These are phyloP conservation scores for Orbilia quercus DNA, from an alignment of 2,329 filamentous ascomycete species.

Conservation along the genomic window DNA sequence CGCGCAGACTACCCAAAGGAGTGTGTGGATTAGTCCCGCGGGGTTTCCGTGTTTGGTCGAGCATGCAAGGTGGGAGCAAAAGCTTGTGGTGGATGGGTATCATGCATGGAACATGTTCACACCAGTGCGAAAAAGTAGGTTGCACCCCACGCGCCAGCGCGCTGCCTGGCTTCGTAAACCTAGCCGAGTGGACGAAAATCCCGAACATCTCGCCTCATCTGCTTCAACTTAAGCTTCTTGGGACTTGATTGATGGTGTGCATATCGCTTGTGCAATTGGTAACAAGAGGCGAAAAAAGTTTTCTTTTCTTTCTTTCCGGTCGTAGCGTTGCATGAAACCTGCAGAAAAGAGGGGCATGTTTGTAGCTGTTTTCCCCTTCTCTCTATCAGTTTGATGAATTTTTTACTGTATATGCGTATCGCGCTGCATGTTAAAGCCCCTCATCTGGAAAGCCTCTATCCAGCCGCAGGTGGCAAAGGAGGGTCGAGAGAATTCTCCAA, in stretches of 20 bases:
- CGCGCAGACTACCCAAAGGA: conserved; percentile 12
- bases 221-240: conserved; percentile 25
- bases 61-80: conserved; percentile 33
- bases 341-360: conserved; percentile 26
- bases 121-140: conserved; percentile 3
- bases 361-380: too few relatives aligned
- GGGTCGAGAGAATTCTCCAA: conserved; percentile 3
- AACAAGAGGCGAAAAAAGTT: conserved; percentile 22
- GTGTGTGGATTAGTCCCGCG: conserved; percentile 43
- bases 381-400: conserved; percentile 12
- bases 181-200: conserved; percentile 48
- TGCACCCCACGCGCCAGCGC: conserved; percentile 30
- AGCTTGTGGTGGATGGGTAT: conserved; percentile 53
- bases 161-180: conserved; percentile 15
- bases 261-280: conserved; percentile 29
- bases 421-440: conserved; percentile 4
- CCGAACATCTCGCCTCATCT: conserved; percentile 33
- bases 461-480: conserved; percentile 33
- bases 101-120: conserved; percentile 24
- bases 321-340: conserved; percentile 13
- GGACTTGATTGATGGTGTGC: conserved; percentile 11
- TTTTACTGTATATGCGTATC: conserved; percentile 7
- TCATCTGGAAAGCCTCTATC: conserved; percentile 13
- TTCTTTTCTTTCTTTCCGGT: conserved; percentile 7
- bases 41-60: conserved; percentile 54